A percentile compares a stretch with the other conserved stretches of the same genome.
Evolutionary conservation across 768 basidiomycete genomes (phyloP).

Genomic region (Gyrodon lividus): DNA sequence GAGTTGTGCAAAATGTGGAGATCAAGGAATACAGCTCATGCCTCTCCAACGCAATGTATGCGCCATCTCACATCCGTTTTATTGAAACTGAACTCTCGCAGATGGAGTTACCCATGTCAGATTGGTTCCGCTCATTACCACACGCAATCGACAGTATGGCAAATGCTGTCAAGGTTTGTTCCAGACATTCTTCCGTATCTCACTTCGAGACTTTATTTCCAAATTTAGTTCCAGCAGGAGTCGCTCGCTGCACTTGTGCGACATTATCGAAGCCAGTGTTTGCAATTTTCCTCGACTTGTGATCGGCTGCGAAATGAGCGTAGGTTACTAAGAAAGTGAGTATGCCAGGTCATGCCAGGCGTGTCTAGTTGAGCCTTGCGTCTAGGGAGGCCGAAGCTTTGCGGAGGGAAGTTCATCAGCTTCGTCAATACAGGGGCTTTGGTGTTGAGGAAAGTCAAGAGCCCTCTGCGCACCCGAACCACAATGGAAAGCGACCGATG

Average conservation of each 20-base stretch:
- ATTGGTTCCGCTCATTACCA: slow-evolving; percentile 74
- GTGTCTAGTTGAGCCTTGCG: slow-evolving; percentile 7
- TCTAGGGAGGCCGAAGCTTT: slow-evolving; percentile 51
- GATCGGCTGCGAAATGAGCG: slow-evolving; percentile 38
- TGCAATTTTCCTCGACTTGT: slow-evolving; percentile 41
- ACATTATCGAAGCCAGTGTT: slow-evolving; percentile 56
- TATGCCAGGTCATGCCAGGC: not conserved
- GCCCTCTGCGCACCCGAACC: slow-evolving; percentile 43
- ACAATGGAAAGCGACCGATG: slow-evolving; percentile 68
- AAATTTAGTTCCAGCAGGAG: slow-evolving; percentile 72
- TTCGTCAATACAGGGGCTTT: slow-evolving; percentile 37
- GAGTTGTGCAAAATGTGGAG: slow-evolving; percentile 69
- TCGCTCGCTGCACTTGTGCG: slow-evolving; percentile 66
- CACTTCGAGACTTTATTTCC: not conserved
- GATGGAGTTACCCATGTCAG: slow-evolving; percentile 81
- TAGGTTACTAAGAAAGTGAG: slow-evolving; percentile 54
- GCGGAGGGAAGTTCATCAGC: slow-evolving; percentile 47
- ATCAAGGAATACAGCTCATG: slow-evolving; percentile 60
- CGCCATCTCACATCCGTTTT: not conserved
- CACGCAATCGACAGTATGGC: slow-evolving; percentile 61
- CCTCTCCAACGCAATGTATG: slow-evolving; percentile 74
- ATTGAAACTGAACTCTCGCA: slow-evolving; percentile 28
- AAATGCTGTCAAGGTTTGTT: slow-evolving; percentile 60
- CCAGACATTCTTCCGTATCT: not conserved
- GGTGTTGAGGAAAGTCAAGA: slow-evolving; percentile 24